phyloP scores from a whole-genome alignment of 2,329 filamentous ascomycete species.

The Nemania bipapillata region DNA sequence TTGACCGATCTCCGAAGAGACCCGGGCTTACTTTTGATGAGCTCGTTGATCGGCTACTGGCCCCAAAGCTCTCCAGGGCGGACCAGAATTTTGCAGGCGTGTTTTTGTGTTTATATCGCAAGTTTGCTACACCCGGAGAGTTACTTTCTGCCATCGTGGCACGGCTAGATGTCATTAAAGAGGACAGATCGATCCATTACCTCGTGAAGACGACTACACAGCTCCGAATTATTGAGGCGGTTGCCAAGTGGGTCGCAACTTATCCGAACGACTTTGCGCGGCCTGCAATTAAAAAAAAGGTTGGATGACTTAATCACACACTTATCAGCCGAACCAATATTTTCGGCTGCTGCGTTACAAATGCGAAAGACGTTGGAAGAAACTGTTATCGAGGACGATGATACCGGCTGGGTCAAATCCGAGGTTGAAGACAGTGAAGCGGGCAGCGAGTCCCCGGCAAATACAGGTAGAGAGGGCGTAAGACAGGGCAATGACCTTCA shows the following conservation, averaged over 20 bases:
- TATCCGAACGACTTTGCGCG: constrained; percentile 95
- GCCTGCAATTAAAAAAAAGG: constrained; percentile 74
- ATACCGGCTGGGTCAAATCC: constrained; percentile 88
- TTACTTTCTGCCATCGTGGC: constrained; percentile 82
- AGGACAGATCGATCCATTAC: constrained; percentile 73
- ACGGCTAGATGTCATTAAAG: constrained; percentile 76
- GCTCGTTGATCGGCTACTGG: constrained; percentile 85
- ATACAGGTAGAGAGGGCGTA: constrained; percentile 36
- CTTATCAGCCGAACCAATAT: constrained; percentile 81
- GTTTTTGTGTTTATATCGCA: constrained; percentile 92
- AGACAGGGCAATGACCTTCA: constrained; percentile 53
- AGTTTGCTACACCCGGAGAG: constrained; percentile 84
- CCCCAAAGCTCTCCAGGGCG: constrained; percentile 82
- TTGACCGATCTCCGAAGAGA: constrained; percentile 63
- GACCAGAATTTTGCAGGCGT: constrained; percentile 89
- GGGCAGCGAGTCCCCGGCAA: constrained; percentile 42
- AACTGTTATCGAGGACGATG: constrained; percentile 83
- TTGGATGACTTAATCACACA: constrained; percentile 79
- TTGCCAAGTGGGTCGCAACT: constrained; percentile 87
- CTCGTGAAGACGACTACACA: constrained; percentile 83
- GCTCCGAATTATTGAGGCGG: constrained; percentile 81
- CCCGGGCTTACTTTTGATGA: constrained; percentile 72
- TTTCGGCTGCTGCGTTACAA: constrained; percentile 84
- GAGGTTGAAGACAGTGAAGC: constrained; percentile 62
- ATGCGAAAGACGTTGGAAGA: constrained; percentile 81